phyloP scores from a whole-genome alignment of 176 grass and related monocot genomes.

The Pontederia paniculata region DNA sequence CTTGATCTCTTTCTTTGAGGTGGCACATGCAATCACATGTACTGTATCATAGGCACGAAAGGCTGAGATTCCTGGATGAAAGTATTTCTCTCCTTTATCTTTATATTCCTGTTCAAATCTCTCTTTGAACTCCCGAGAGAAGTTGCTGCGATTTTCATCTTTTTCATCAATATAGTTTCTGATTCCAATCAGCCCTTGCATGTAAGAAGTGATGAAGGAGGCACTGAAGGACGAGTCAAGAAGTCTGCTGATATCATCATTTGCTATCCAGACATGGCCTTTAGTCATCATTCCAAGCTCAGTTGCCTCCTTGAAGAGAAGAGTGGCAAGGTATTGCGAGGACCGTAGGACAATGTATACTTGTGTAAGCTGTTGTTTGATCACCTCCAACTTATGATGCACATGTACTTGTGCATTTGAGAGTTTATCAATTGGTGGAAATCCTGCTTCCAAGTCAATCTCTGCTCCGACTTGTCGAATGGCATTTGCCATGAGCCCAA shows the following conservation, averaged over 20 bases:
- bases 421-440: background rate
- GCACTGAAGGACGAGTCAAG: background rate
- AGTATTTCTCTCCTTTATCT: background rate
- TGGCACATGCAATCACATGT: constrained; percentile 6
- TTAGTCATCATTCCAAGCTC: background rate
- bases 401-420: background rate
- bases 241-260: background rate
- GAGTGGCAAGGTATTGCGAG: background rate
- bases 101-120: background rate
- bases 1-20: background rate
- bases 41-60: constrained; percentile 26
- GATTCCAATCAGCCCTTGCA: constrained; percentile 1
- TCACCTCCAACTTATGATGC: background rate
- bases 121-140: background rate
- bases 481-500: background rate
- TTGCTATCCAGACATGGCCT: constrained; percentile 5
- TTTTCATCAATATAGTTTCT: background rate
- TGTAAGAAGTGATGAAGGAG: background rate
- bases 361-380: background rate
- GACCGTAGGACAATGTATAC: background rate
- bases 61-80: constrained; percentile 14
- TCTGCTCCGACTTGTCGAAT: background rate
- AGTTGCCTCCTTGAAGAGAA: background rate
- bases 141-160: background rate
- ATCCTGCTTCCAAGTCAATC: background rate